Percentiles rank a stretch among this genome's conserved stretches.
Evolutionary conservation across 2,329 filamentous ascomycete genomes (phyloP).

Genomic region (Mariannaea elegans): DNA sequence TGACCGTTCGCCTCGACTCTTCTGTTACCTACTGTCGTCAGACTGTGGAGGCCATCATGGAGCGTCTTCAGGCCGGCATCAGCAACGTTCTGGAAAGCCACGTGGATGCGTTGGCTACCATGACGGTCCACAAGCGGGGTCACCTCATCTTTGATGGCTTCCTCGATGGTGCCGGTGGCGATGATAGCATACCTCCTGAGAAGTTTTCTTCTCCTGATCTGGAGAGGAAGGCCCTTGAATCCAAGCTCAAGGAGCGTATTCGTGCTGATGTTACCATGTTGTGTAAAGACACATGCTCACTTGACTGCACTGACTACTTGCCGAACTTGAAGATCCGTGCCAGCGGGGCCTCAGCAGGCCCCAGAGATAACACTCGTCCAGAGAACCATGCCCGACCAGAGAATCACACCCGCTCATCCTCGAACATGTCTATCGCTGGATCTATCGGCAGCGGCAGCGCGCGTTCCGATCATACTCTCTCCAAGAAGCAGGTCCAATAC

Average conservation of each 20-base stretch:
- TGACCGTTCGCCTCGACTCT: slow-evolving; percentile 54
- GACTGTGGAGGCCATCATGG: slow-evolving; percentile 58
- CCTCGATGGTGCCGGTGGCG: slow-evolving; percentile 44
- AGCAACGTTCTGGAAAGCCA: slow-evolving; percentile 58
- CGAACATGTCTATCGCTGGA: slow-evolving; percentile 31
- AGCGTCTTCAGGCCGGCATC: slow-evolving; percentile 61
- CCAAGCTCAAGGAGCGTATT: slow-evolving; percentile 55
- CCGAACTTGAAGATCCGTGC: slow-evolving; percentile 39
- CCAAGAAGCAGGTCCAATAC: slow-evolving; percentile 33
- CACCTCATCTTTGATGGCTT: slow-evolving; percentile 54
- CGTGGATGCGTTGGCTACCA: slow-evolving; percentile 53
- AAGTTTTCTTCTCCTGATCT: slow-evolving; percentile 46
- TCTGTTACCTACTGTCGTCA: slow-evolving; percentile 53
- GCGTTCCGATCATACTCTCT: slow-evolving; percentile 35
- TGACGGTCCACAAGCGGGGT: slow-evolving; percentile 61
- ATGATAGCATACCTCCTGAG: slow-evolving; percentile 43
- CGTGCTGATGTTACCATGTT: slow-evolving; percentile 58
- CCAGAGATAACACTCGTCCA: slow-evolving; percentile 6
- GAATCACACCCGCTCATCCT: slow-evolving; percentile 19
- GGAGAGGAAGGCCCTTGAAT: slow-evolving; percentile 50
- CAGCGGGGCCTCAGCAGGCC: slow-evolving; percentile 28
- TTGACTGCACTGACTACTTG: slow-evolving; percentile 45
- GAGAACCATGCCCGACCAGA: slow-evolving; percentile 11
- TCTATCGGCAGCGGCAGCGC: slow-evolving; percentile 36
- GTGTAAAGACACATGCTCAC: slow-evolving; percentile 60